phyloP scores from a whole-genome alignment of 805 yeast genomes.

The Cyberlindnera xylosilytica region DNA sequence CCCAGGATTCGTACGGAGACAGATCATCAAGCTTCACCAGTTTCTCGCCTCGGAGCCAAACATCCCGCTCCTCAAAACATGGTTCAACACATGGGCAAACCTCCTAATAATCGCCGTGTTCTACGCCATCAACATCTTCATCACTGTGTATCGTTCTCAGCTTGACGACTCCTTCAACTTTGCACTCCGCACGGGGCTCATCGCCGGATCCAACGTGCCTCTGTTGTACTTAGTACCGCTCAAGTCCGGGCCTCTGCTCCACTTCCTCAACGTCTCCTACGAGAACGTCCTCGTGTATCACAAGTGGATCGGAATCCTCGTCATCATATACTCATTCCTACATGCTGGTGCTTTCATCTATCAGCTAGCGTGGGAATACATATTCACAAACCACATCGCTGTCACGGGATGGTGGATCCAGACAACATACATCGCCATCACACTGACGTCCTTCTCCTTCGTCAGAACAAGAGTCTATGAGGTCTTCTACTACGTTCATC shows the following conservation, averaged over 20 bases:
- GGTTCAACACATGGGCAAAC: constrained; percentile 18
- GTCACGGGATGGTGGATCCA: constrained; percentile 20
- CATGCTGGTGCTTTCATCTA: constrained; percentile 20
- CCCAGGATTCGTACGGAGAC: constrained; percentile 2
- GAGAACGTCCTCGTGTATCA: constrained; percentile 26
- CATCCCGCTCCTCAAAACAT: constrained; percentile 3
- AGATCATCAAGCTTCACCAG: constrained; percentile 2
- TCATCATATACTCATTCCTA: constrained; percentile 16
- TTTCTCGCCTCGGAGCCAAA: constrained; percentile 11
- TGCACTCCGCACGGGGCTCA: constrained; percentile 25
- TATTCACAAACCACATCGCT: constrained; percentile 6
- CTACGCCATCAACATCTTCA: constrained; percentile 16
- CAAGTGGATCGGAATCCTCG: constrained; percentile 23
- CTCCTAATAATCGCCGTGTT: constrained; percentile 12
- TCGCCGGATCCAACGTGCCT: constrained; percentile 27
- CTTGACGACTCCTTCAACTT: constrained; percentile 24
- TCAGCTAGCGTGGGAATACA: constrained; percentile 22
- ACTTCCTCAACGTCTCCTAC: constrained; percentile 20
- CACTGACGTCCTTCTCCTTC: constrained; percentile 14
- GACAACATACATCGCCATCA: constrained; percentile 9
- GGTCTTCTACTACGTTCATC: constrained; percentile 22
- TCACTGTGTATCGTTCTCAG: constrained; percentile 19
- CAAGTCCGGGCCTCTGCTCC: constrained; percentile 24
- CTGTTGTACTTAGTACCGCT: constrained; percentile 26
- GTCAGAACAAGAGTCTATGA: constrained; percentile 21